Conservation (phyloP, 805 yeast species). For the Lipomyces starkeyi region DNA sequence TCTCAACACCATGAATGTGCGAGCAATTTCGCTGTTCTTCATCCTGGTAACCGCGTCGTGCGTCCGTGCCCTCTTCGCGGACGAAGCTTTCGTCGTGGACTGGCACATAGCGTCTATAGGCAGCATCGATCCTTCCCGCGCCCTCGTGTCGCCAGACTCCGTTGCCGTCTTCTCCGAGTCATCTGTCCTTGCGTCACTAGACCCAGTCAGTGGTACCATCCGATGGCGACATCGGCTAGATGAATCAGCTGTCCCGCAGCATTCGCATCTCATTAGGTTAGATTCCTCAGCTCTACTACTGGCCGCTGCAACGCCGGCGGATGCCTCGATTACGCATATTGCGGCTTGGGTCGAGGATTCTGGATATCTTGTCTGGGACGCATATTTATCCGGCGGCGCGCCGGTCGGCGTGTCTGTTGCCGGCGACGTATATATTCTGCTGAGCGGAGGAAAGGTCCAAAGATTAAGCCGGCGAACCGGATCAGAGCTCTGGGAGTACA, state of each 20-base stretch:
- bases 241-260: conserved; percentile 12
- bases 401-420: conserved; percentile 19
- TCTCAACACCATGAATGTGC: neutral
- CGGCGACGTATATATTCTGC: conserved; percentile 21
- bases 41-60: conserved; percentile 5
- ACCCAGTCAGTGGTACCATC: conserved; percentile 40
- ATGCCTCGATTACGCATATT: conserved; percentile 21
- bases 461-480: conserved; percentile 20
- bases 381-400: conserved; percentile 25
- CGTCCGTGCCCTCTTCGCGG: conserved; percentile 44
- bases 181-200: conserved; percentile 40
- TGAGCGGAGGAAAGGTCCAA: conserved; percentile 23
- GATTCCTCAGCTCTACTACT: conserved; percentile 13
- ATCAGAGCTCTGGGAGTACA: conserved; percentile 13
- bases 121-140: conserved; percentile 22
- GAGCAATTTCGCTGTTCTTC: conserved; percentile 1
- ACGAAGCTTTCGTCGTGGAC: conserved; percentile 46
- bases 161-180: conserved; percentile 39
- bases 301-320: conserved; percentile 26
- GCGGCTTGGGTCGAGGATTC: conserved; percentile 19
- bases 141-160: conserved; percentile 25
- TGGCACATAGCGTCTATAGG: conserved; percentile 45
- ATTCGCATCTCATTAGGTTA: conserved; percentile 13
- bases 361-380: conserved; percentile 35
- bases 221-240: conserved; percentile 42